Percentiles rank a stretch among this genome's conserved stretches.
Evolutionary conservation across 2,329 filamentous ascomycete genomes (phyloP).

Genomic region (Trichoderma lentiforme): DNA sequence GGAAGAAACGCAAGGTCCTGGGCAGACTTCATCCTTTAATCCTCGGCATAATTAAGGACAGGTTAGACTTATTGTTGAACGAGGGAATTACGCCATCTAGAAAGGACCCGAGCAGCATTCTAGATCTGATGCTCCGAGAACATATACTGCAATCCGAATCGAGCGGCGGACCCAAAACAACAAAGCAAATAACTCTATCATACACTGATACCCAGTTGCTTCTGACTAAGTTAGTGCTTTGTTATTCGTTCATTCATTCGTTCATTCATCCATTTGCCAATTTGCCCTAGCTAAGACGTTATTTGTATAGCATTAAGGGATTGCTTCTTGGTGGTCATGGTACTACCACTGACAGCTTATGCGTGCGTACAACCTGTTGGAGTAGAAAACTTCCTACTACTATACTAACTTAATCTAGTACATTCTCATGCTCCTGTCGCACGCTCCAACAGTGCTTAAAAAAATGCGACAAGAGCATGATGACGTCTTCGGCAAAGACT

Average conservation of each 20-base stretch:
- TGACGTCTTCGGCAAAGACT: neutral
- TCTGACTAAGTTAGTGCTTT: neutral
- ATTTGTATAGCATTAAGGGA: neutral
- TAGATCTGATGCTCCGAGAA: slow-evolving; percentile 27
- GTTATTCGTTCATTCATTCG: neutral
- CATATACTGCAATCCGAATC: neutral
- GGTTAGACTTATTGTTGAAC: slow-evolving; percentile 17
- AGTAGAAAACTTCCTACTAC: neutral
- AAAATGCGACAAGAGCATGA: neutral
- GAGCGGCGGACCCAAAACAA: neutral
- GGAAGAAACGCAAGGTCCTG: neutral
- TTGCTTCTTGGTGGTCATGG: neutral
- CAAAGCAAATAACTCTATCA: neutral
- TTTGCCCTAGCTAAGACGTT: neutral
- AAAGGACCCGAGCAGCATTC: slow-evolving; percentile 22
- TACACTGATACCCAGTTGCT: neutral
- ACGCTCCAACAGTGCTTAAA: neutral
- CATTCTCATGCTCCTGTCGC: neutral
- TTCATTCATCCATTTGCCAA: neutral
- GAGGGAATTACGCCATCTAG: slow-evolving; percentile 21
- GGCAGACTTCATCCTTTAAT: slow-evolving; percentile 8
- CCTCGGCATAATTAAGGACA: slow-evolving; percentile 5
- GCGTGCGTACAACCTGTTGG: neutral
- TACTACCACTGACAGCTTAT: neutral
- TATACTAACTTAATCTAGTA: neutral